Conservation (phyloP, 2,329 filamentous ascomycete genomes). For the Curvularia sp. region DNA sequence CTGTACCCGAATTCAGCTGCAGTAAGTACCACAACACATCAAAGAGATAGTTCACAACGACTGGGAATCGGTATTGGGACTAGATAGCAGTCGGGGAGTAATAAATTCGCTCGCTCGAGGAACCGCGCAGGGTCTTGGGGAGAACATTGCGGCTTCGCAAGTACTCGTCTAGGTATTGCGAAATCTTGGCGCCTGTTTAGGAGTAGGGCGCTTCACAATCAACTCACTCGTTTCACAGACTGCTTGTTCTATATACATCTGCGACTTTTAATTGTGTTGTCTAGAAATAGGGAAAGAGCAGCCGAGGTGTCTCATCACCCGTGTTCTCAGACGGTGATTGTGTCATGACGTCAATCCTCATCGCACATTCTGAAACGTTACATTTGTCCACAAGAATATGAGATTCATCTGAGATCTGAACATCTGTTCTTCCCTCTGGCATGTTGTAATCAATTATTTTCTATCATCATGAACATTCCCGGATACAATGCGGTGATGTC, state of each 20-base stretch:
- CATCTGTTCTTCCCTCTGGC: neutral
- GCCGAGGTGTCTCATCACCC: slow-evolving; percentile 24
- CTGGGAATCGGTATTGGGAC: neutral
- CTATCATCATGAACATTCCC: slow-evolving; percentile 17
- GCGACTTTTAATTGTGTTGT: neutral
- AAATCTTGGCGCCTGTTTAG: neutral
- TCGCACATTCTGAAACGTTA: slow-evolving; percentile 15
- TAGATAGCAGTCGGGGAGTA: neutral
- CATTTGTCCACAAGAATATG: slow-evolving; percentile 2
- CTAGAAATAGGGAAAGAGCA: neutral
- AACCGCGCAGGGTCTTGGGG: neutral
- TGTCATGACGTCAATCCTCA: slow-evolving; percentile 43
- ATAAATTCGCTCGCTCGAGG: neutral
- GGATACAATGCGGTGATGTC: slow-evolving; percentile 12
- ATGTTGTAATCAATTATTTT: neutral
- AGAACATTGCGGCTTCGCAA: neutral
- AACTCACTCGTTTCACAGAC: neutral
- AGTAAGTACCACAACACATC: neutral
- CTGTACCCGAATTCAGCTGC: neutral
- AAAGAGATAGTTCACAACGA: neutral
- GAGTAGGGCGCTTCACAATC: neutral
- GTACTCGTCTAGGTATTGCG: neutral
- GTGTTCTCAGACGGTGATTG: slow-evolving; percentile 31
- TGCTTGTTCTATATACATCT: neutral
- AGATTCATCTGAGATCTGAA: slow-evolving; percentile 18